Conservation (phyloP, 106 monocot species). For the Apostasia shenzhenica region DNA sequence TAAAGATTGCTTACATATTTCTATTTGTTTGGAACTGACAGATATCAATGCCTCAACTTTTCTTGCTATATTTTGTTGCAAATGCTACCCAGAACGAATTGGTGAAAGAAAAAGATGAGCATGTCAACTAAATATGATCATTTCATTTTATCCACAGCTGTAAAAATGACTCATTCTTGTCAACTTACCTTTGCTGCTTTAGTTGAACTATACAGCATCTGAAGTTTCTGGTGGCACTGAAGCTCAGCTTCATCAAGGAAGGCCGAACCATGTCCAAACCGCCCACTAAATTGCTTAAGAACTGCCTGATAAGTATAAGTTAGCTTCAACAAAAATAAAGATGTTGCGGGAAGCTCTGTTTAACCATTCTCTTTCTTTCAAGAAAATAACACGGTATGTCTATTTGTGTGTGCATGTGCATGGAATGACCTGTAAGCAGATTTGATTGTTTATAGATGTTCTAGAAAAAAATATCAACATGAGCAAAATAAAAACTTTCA, state of each 20-base stretch:
- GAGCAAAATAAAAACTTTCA: too few relatives aligned
- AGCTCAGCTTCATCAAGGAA: constrained; percentile 59
- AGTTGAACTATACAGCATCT: constrained; percentile 66
- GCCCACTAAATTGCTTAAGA: constrained; percentile 68
- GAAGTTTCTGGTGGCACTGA: constrained; percentile 67
- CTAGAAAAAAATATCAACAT: too few relatives aligned
- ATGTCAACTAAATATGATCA: neutral
- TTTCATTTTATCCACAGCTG: neutral
- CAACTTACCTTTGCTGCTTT: constrained; percentile 68
- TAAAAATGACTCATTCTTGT: neutral
- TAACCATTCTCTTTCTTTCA: too few relatives aligned
- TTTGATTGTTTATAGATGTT: too few relatives aligned
- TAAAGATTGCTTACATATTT: constrained; percentile 53
- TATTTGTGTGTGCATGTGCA: too few relatives aligned
- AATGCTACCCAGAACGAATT: constrained; percentile 39
- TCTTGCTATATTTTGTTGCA: constrained; percentile 62
- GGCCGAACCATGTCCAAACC: constrained; percentile 43
- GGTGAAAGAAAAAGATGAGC: neutral
- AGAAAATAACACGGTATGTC: too few relatives aligned
- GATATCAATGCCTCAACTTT: constrained; percentile 60
- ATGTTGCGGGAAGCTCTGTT: too few relatives aligned
- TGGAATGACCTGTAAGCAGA: too few relatives aligned
- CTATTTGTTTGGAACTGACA: constrained; percentile 68
- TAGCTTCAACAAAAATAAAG: too few relatives aligned
- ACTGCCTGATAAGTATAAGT: constrained; percentile 43